Percentiles rank a stretch among this genome's conserved stretches.
These are phyloP conservation scores for Xylariaceae sp. DNA, from an alignment of 2,329 filamentous ascomycete species.

Conservation along the genomic window DNA sequence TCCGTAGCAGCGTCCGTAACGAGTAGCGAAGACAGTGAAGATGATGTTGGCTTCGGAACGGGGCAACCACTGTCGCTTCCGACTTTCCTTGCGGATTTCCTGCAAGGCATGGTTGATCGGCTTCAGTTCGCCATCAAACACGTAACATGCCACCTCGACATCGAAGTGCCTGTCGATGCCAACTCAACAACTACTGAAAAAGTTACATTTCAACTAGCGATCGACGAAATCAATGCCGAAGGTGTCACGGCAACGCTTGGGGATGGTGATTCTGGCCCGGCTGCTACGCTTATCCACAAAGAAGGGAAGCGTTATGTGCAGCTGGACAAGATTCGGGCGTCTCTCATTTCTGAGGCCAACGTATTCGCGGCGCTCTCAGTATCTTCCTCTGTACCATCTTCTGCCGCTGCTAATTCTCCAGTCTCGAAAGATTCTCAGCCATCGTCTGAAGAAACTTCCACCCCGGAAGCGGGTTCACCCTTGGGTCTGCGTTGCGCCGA, in stretches of 20 bases:
- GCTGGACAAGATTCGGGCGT: slow-evolving; percentile 58
- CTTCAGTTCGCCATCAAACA: slow-evolving; percentile 61
- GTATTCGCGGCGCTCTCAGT: slow-evolving; percentile 57
- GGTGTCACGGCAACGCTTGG: slow-evolving; percentile 50
- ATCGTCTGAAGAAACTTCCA: slow-evolving; percentile 23
- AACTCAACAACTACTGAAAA: slow-evolving; percentile 44
- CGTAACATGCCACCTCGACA: slow-evolving; percentile 61
- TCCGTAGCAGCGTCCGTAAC: slow-evolving; percentile 56
- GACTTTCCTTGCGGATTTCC: slow-evolving; percentile 62
- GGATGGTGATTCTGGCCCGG: slow-evolving; percentile 28
- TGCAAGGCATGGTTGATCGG: slow-evolving; percentile 70
- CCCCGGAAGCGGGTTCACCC: slow-evolving; percentile 17
- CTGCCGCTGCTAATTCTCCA: slow-evolving; percentile 45
- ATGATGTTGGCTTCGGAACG: slow-evolving; percentile 59
- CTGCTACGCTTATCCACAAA: slow-evolving; percentile 42
- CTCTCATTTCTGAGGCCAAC: slow-evolving; percentile 62
- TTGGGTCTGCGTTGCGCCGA: slow-evolving; percentile 29
- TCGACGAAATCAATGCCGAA: slow-evolving; percentile 62
- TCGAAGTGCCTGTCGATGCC: slow-evolving; percentile 50
- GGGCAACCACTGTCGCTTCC: slow-evolving; percentile 66
- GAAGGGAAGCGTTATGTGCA: slow-evolving; percentile 61
- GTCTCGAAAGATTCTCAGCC: slow-evolving; percentile 30
- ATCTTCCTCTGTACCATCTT: slow-evolving; percentile 55
- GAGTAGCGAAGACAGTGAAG: slow-evolving; percentile 58
- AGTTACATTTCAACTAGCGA: slow-evolving; percentile 59